A percentile compares a stretch with the other conserved stretches of the same genome.
Conservation (phyloP, 169 alveolate genomes). For the Cryptosporidium sp. region DNA sequence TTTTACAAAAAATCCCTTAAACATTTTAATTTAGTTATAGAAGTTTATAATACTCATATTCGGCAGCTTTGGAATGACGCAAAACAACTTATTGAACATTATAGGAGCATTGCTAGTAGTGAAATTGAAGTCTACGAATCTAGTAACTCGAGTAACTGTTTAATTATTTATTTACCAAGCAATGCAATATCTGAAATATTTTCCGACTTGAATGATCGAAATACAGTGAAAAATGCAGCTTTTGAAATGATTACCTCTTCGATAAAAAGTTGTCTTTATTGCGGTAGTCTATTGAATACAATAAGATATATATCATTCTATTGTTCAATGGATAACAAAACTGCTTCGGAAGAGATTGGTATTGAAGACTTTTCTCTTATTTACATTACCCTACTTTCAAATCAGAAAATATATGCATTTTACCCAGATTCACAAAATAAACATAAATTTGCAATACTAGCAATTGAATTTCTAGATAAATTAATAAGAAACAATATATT, state of each 20-base stretch:
- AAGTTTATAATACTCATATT: constrained; percentile 23
- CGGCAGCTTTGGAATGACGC: constrained; percentile 68
- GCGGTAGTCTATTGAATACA: constrained; percentile 27
- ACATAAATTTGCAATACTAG: constrained; percentile 10
- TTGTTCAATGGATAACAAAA: not conserved
- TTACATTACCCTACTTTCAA: constrained; percentile 14
- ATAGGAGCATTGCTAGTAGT: constrained; percentile 16
- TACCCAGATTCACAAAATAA: constrained; percentile 26
- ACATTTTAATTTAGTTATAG: constrained; percentile 6
- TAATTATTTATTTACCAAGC: constrained; percentile 25
- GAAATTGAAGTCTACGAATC: constrained; percentile 14
- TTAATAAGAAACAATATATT: not conserved
- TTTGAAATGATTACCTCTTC: constrained; percentile 55
- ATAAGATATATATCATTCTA: constrained; percentile 55
- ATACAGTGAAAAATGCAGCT: not conserved
- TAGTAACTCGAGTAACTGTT: not conserved
- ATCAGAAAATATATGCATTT: constrained; percentile 7
- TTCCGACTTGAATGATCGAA: not conserved
- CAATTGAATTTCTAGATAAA: constrained; percentile 11
- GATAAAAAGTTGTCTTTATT: constrained; percentile 34
- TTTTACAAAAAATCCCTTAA: not conserved
- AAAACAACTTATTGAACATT: constrained; percentile 48
- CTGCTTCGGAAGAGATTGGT: not conserved
- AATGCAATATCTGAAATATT: not conserved
- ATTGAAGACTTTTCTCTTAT: constrained; percentile 6